A percentile compares a stretch with the other conserved stretches of the same genome.
These are phyloP conservation scores for Dictyostelium brefeldianum DNA, from an alignment of 78 protist genomes.

Conservation along the genomic window DNA sequence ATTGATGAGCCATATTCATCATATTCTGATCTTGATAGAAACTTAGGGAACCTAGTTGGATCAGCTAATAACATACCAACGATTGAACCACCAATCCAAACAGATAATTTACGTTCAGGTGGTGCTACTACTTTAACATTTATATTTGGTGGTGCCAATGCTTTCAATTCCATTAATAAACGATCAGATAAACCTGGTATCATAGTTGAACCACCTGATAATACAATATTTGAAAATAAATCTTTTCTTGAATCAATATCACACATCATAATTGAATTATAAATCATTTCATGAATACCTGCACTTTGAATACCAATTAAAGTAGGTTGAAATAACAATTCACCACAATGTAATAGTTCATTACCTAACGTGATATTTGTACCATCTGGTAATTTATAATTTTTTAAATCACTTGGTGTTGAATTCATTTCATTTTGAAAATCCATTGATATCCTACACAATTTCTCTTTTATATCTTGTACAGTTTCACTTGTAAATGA, in stretches of 20 bases:
- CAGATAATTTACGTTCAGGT: constrained; percentile 41
- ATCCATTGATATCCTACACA: constrained; percentile 45
- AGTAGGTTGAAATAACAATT: too few species aligned
- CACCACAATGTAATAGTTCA: constrained; percentile 80
- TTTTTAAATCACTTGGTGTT: constrained; percentile 14
- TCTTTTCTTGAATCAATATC: constrained; percentile 84
- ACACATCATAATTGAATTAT: constrained; percentile 85
- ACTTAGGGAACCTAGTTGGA: too few species aligned
- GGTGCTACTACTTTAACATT: constrained; percentile 84
- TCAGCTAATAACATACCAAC: constrained; percentile 51
- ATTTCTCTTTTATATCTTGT: constrained; percentile 75
- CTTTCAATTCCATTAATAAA: not conserved
- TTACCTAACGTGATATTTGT: constrained; percentile 86
- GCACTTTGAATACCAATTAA: constrained; percentile 71
- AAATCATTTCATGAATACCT: constrained; percentile 78
- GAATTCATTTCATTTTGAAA: constrained; percentile 49
- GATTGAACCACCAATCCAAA: constrained; percentile 93
- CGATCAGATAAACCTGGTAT: constrained; percentile 5
- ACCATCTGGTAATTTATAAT: constrained; percentile 82
- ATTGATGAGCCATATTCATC: too few species aligned
- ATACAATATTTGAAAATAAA: constrained; percentile 83
- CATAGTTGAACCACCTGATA: constrained; percentile 91
- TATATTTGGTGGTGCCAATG: not conserved
- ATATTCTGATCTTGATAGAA: too few species aligned
- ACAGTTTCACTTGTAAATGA: constrained; percentile 76